These are phyloP conservation scores for Talaromyces trachyspermus DNA, from an alignment of 495 filamentous ascomycete species.

Conservation along the genomic window DNA sequence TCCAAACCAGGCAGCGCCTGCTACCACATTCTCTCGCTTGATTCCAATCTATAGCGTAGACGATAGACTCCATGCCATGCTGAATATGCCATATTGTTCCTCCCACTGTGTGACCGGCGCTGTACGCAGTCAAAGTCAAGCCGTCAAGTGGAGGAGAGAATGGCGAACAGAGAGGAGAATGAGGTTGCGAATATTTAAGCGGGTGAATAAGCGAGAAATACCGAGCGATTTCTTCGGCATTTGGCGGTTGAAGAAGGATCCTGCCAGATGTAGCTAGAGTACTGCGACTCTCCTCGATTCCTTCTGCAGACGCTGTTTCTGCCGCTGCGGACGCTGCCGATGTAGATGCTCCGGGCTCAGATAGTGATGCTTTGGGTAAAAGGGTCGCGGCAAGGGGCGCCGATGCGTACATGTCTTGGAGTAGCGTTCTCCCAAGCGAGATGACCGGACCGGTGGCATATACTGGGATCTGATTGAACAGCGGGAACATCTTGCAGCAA, in stretches of 20 bases:
- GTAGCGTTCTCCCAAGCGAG: slow-evolving; percentile 78
- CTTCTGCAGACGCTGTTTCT: slow-evolving; percentile 14
- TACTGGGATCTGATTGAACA: slow-evolving; percentile 87
- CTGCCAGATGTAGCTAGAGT: slow-evolving; percentile 26
- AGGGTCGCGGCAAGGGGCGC: slow-evolving; percentile 79
- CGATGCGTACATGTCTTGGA: slow-evolving; percentile 89
- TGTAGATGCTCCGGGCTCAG: slow-evolving; percentile 53
- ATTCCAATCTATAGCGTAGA: slow-evolving; percentile 98
- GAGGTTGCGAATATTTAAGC: slow-evolving; percentile 93
- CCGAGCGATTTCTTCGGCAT: slow-evolving; percentile 75
- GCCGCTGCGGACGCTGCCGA: slow-evolving; percentile 29
- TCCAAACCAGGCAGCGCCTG: slow-evolving; percentile 89
- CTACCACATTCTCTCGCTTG: slow-evolving; percentile 87
- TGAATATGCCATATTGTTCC: slow-evolving; percentile 99
- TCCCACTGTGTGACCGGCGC: slow-evolving; percentile 89
- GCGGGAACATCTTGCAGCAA: slow-evolving; percentile 92
- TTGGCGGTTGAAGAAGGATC: slow-evolving; percentile 75
- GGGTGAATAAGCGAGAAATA: slow-evolving; percentile 92
- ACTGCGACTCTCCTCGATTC: slow-evolving; percentile 11
- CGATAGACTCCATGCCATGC: slow-evolving; percentile 91
- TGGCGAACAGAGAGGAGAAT: slow-evolving; percentile 75
- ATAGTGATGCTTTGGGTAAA: slow-evolving; percentile 59
- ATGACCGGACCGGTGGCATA: slow-evolving; percentile 94
- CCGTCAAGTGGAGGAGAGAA: slow-evolving; percentile 84
- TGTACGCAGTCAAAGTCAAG: slow-evolving; percentile 94